Evolutionary conservation across 495 filamentous ascomycete genomes (phyloP), one percentile per base, ranked within the genome.

Genomic region (Neurospora sp.): DNA sequence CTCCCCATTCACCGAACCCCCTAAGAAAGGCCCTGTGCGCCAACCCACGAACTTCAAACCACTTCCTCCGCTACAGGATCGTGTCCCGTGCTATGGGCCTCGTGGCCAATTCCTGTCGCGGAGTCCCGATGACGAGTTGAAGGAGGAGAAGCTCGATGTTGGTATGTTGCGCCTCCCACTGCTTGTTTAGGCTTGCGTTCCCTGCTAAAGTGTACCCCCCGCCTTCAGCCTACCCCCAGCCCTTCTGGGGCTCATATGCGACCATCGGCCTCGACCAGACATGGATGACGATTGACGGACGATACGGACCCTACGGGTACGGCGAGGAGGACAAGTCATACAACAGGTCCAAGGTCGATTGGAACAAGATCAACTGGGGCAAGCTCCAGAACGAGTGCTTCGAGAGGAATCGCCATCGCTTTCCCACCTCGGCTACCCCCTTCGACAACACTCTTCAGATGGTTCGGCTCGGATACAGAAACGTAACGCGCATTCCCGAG

Each of bases 351-450:
- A 89, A 93, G 70, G 88, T 96, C 38, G 92, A 97, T 73, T 97
- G 90, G 82, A 85, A 89, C 69, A 83, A 85, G 12, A 84, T 96
- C 46, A 86, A 88, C 70, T 97, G 94, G 94, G 90, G 86, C 70
- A 85, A 87, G 59, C 92, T 88, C n/a, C 93, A 96, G 77, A 85
- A 89, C 71, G 84, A 86, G 20, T 97, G 94, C 78, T 81, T 88
- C 40, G 81, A 86, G 54, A 87, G 87, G 38, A 97, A 97, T 79
- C 78, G 79, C 16, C 84, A 89, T 76, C 90, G 94, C 59, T 94
- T 88, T 69, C 80, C 78, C 23, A 23, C 73, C 7, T 42, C 72
- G 14, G 76, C 72, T 3, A 37, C 74, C 2, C 46, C 48, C 2
- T 59, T 79, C 42, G 72, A 78, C 39, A 73, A 78, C 59, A 80